Evolutionary conservation across 2,329 filamentous ascomycete genomes (phyloP).

Genomic region (Cercospora zeina): DNA sequence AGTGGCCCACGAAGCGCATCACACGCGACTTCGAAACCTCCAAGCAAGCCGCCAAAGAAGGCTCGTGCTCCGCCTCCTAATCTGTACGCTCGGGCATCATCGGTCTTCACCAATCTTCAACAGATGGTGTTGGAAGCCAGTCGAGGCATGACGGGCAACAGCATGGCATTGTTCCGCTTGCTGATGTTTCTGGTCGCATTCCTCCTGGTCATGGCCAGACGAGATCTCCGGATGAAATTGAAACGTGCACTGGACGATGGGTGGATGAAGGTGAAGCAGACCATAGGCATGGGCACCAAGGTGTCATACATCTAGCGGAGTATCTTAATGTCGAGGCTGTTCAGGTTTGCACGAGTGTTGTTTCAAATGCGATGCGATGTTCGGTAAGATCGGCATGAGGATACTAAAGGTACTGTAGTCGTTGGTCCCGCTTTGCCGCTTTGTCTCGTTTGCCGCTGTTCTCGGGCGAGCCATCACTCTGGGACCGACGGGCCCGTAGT

Average conservation of each 20-base stretch:
- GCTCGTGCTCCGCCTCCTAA: slow-evolving; percentile 24
- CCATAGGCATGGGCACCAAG: slow-evolving; percentile 94
- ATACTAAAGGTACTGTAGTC: no score
- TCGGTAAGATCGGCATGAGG: no score
- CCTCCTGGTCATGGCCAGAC: slow-evolving; percentile 71
- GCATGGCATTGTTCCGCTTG: slow-evolving; percentile 58
- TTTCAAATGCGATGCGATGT: not conserved
- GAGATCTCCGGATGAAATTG: slow-evolving; percentile 72
- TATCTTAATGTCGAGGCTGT: not conserved
- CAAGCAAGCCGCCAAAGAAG: slow-evolving; percentile 29
- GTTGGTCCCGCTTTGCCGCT: not conserved
- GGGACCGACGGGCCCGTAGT: no score
- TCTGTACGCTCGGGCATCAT: slow-evolving; percentile 34
- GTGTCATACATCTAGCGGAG: slow-evolving; percentile 80
- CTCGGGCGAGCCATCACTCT: no score
- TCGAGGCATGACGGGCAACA: slow-evolving; percentile 55
- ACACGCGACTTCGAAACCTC: slow-evolving; percentile 25
- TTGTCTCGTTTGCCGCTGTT: not conserved
- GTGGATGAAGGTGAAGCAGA: slow-evolving; percentile 80
- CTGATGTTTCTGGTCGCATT: slow-evolving; percentile 79
- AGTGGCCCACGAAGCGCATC: slow-evolving; percentile 17
- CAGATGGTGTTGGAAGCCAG: slow-evolving; percentile 45
- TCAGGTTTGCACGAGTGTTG: not conserved
- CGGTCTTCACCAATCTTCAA: slow-evolving; percentile 50
- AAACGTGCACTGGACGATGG: slow-evolving; percentile 66